Evolutionary conservation across 192 early-diverging fungal genomes (phyloP).

Genomic region (Podila epigama): DNA sequence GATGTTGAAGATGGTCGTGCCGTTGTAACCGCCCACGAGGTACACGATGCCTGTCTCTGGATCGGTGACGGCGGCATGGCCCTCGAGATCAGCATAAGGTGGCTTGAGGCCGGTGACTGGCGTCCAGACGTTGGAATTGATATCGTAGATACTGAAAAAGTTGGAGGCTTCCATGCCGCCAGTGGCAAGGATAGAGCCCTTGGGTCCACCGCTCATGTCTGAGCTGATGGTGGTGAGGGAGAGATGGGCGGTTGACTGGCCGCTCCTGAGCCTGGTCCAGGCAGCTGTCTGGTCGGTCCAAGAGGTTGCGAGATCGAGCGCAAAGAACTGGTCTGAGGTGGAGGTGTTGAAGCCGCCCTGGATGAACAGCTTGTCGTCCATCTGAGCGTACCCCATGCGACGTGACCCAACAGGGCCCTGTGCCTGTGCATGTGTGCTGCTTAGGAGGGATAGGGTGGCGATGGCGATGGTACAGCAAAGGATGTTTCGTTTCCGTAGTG

Average conservation of each 20-base stretch:
- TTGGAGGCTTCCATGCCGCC: slow-evolving; percentile 5
- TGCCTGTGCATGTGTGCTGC: not conserved
- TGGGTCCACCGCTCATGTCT: slow-evolving; percentile 8
- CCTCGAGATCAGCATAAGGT: slow-evolving; percentile 21
- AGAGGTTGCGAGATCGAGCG: slow-evolving; percentile 33
- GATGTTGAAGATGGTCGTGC: not conserved
- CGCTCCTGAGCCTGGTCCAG: slow-evolving; percentile 14
- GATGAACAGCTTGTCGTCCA: slow-evolving; percentile 37
- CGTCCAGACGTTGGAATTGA: slow-evolving; percentile 2
- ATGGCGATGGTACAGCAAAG: not conserved
- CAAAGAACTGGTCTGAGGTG: slow-evolving; percentile 11
- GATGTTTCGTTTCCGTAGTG: not conserved
- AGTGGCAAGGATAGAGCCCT: slow-evolving; percentile 20
- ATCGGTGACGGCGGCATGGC: slow-evolving; percentile 31
- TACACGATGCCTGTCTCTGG: slow-evolving; percentile 37
- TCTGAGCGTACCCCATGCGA: slow-evolving; percentile 24
- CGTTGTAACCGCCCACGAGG: slow-evolving; percentile 22
- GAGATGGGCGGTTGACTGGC: slow-evolving; percentile 18
- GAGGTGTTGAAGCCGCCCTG: slow-evolving; percentile 28
- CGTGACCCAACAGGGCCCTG: slow-evolving; percentile 11
- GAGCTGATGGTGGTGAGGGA: slow-evolving; percentile 16
- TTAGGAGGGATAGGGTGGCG: not conserved
- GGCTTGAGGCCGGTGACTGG: not conserved
- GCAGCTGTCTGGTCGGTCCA: slow-evolving; percentile 7
- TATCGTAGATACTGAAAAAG: slow-evolving; percentile 16